Evolutionary conservation across 192 early-diverging fungal genomes (phyloP).

Genomic region (Powellomyces hirtus): DNA sequence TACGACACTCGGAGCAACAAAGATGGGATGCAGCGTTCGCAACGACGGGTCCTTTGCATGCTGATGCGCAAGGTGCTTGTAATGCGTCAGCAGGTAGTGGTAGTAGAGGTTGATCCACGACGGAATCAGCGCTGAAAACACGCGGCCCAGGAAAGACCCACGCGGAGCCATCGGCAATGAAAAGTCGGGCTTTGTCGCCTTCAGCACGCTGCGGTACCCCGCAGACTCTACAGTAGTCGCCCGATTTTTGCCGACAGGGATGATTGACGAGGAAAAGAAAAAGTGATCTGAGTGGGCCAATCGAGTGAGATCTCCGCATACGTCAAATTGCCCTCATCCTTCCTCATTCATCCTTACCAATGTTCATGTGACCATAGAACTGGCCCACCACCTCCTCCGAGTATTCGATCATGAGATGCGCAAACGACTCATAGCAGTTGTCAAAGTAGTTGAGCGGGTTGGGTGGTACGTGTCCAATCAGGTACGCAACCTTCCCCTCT

Average conservation of each 20-base stretch:
- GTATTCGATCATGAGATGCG: slow-evolving; percentile 27
- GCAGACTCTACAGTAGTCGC: not conserved
- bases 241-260: not conserved
- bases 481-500: slow-evolving; percentile 15
- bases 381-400: slow-evolving; percentile 29
- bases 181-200: not conserved
- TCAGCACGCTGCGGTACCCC: not conserved
- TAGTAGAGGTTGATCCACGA: slow-evolving; percentile 34
- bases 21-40: slow-evolving; percentile 6
- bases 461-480: slow-evolving; percentile 42
- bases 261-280: slow-evolving; percentile 30
- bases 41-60: not conserved
- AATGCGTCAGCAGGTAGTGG: slow-evolving; percentile 32
- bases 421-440: slow-evolving; percentile 26
- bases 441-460: slow-evolving; percentile 24
- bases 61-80: slow-evolving; percentile 18
- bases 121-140: slow-evolving; percentile 15
- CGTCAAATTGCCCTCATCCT: too few species aligned
- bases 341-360: slow-evolving; percentile 22
- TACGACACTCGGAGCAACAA: slow-evolving; percentile 38
- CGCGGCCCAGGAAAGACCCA: not conserved
- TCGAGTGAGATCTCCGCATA: too few species aligned
- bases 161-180: not conserved
- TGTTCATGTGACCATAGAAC: slow-evolving; percentile 45
- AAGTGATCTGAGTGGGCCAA: slow-evolving; percentile 31